Percentiles rank a stretch among this genome's conserved stretches.
Evolutionary conservation across 2,329 filamentous ascomycete species (phyloP).

Genomic region (Verruconis gallopava): DNA sequence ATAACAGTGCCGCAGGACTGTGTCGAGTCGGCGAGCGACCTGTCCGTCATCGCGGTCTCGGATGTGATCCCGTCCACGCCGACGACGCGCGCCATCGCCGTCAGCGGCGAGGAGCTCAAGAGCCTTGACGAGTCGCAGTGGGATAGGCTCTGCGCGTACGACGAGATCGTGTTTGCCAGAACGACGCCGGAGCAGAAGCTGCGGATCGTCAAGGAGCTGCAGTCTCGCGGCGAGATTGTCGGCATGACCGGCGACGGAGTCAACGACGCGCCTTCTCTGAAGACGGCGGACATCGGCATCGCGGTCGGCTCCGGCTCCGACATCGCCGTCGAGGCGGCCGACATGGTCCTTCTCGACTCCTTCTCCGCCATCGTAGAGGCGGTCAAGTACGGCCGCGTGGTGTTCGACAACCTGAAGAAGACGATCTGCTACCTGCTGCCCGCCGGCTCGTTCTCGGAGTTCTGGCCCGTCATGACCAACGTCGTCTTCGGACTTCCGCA

Average conservation of each 20-base stretch:
- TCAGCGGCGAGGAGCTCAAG: conserved; percentile 39
- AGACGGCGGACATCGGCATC: conserved; percentile 47
- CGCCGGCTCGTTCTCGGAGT: conserved; percentile 61
- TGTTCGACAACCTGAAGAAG: conserved; percentile 71
- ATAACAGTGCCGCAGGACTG: conserved; percentile 37
- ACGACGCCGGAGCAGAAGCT: conserved; percentile 72
- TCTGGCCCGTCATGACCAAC: conserved; percentile 63
- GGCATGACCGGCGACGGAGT: conserved; percentile 40
- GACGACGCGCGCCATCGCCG: conserved; percentile 1
- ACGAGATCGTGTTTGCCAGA: conserved; percentile 63
- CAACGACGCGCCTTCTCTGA: conserved; percentile 41
- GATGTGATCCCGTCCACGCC: conserved; percentile 22
- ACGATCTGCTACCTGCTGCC: conserved; percentile 62
- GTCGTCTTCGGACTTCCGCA: conserved; percentile 61
- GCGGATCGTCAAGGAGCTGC: conserved; percentile 64
- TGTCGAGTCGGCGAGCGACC: conserved; percentile 42
- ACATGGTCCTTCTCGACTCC: conserved; percentile 52
- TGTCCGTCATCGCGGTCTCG: conserved; percentile 60
- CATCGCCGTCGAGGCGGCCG: conserved; percentile 48
- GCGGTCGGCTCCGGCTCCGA: conserved; percentile 44
- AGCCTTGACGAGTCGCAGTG: conserved; percentile 55
- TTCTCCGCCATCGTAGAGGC: conserved; percentile 62
- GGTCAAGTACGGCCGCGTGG: conserved; percentile 57
- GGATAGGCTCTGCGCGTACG: conserved; percentile 50
- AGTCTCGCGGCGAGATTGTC: conserved; percentile 44